A percentile compares a stretch with the other conserved stretches of the same genome.
phyloP scores from a whole-genome alignment of 768 basidiomycete genomes.

The Kwoniella mangroviensis region DNA sequence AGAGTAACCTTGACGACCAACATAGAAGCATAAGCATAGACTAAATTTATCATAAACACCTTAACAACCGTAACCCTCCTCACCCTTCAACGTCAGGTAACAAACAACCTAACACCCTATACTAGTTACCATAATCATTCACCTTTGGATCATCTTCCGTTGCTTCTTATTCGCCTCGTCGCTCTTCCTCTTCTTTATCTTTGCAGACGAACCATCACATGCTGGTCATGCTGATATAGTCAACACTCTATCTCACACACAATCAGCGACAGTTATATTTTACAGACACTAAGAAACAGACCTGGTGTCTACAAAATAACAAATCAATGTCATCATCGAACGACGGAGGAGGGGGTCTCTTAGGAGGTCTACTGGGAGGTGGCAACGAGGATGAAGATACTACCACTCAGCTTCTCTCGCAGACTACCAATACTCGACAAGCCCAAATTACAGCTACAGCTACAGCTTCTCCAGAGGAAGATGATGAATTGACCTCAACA shows the following conservation, averaged over 20 bases:
- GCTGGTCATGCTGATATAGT: conserved; percentile 1
- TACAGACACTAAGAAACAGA: neutral
- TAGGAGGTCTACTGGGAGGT: neutral
- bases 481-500: neutral
- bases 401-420: neutral
- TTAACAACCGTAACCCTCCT: too few relatives aligned
- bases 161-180: too few relatives aligned
- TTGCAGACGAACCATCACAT: neutral
- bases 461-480: neutral
- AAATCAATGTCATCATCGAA: neutral
- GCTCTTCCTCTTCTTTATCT: too few relatives aligned
- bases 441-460: neutral
- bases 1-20: too few relatives aligned
- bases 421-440: neutral
- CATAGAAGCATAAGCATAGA: too few relatives aligned
- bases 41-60: too few relatives aligned
- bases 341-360: neutral
- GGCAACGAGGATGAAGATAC: neutral
- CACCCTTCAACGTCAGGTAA: too few relatives aligned
- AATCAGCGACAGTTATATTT: too few relatives aligned
- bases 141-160: too few relatives aligned
- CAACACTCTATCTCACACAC: neutral
- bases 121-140: too few relatives aligned
- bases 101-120: too few relatives aligned
- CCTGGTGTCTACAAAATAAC: neutral